These are phyloP conservation scores for Sugiyamaella marilandica DNA, from an alignment of 805 yeast species.

Conservation along the genomic window DNA sequence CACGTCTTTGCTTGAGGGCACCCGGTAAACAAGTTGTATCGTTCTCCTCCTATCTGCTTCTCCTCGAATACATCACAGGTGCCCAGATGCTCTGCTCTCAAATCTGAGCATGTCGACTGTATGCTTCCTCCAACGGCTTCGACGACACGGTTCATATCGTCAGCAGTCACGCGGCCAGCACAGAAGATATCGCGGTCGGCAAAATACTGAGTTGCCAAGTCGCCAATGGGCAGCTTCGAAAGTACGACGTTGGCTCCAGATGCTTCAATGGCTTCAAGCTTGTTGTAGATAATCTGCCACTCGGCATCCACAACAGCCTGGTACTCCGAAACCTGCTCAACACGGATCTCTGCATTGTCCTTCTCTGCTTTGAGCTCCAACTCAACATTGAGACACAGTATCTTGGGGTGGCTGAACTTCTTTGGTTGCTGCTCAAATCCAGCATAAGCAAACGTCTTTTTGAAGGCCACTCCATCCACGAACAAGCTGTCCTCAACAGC, in stretches of 20 bases:
- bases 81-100: slow-evolving; percentile 69
- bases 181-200: slow-evolving; percentile 96
- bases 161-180: slow-evolving; percentile 88
- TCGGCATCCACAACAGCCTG: slow-evolving; percentile 99
- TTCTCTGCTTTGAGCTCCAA: slow-evolving; percentile 96
- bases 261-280: slow-evolving; percentile 72
- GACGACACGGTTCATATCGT: slow-evolving; percentile 88
- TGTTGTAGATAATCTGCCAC: slow-evolving; percentile 88
- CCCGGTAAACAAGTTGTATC: slow-evolving; percentile 89
- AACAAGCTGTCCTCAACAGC: slow-evolving; percentile 89
- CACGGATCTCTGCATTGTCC: slow-evolving; percentile 97
- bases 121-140: slow-evolving; percentile 91
- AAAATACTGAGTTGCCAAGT: slow-evolving; percentile 96
- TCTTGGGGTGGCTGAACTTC: slow-evolving; percentile 69
- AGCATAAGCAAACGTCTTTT: slow-evolving; percentile 95
- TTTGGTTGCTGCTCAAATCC: slow-evolving; percentile 99
- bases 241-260: slow-evolving; percentile 91
- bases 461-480: slow-evolving; percentile 93
- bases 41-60: slow-evolving; percentile 90
- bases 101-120: slow-evolving; percentile 63
- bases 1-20: slow-evolving; percentile 91
- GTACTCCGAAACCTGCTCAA: slow-evolving; percentile 87
- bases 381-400: slow-evolving; percentile 83
- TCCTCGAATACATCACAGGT: slow-evolving; percentile 85
- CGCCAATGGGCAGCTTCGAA: slow-evolving; percentile 95